These are phyloP conservation scores for Arthrobotrys musiformis DNA, from an alignment of 2,329 filamentous ascomycete species.

Conservation along the genomic window DNA sequence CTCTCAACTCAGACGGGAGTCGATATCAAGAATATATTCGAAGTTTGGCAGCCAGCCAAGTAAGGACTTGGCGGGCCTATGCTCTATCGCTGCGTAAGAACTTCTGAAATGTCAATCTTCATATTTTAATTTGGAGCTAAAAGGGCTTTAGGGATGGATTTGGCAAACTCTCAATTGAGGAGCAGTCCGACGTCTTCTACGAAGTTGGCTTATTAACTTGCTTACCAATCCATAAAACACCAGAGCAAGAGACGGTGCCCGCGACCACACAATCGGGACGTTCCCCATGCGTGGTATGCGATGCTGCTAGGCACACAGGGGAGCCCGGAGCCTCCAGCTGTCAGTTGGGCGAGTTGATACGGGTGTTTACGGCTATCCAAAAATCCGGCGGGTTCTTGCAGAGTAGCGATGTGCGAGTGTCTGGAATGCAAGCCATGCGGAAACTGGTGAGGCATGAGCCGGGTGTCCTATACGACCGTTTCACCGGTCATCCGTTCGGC, in stretches of 20 bases:
- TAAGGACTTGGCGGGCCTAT: constrained; percentile 20
- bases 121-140: neutral
- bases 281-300: constrained; percentile 34
- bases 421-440: constrained; percentile 77
- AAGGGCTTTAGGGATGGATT: constrained; percentile 33
- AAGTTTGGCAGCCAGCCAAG: constrained; percentile 34
- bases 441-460: constrained; percentile 75
- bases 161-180: constrained; percentile 45
- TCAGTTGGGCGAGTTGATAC: constrained; percentile 9
- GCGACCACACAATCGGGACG: neutral
- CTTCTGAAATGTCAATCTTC: too few relatives aligned
- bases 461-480: constrained; percentile 71
- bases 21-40: constrained; percentile 36
- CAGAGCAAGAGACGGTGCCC: neutral
- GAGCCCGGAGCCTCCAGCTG: neutral
- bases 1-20: neutral
- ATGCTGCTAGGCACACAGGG: neutral
- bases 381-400: constrained; percentile 64
- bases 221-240: neutral
- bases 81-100: constrained; percentile 43
- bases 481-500: constrained; percentile 75
- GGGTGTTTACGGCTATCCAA: constrained; percentile 38
- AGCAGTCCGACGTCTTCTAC: constrained; percentile 38
- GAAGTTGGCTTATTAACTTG: constrained; percentile 27
- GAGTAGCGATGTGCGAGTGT: constrained; percentile 72